phyloP scores from a whole-genome alignment of 768 basidiomycete species.

The Auricularia sp. region DNA sequence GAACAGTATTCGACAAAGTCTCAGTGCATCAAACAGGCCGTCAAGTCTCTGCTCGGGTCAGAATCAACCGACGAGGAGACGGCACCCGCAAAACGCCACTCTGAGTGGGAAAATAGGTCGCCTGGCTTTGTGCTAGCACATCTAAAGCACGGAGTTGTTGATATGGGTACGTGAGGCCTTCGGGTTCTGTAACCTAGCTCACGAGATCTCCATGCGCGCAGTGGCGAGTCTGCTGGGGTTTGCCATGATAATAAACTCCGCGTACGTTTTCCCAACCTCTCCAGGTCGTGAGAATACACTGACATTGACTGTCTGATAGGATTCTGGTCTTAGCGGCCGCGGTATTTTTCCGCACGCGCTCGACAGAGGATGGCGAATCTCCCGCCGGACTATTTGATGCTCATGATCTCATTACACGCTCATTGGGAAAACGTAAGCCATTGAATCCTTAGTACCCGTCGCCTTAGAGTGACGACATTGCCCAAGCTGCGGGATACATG shows the following conservation, averaged over 20 bases:
- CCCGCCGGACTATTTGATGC: slow-evolving; percentile 84
- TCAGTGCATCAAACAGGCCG: slow-evolving; percentile 9
- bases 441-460: neutral
- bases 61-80: neutral
- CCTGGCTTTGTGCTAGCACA: slow-evolving; percentile 50
- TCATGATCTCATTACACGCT: slow-evolving; percentile 53
- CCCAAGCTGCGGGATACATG: slow-evolving; percentile 61
- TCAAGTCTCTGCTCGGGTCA: slow-evolving; percentile 16
- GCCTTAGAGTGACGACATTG: neutral
- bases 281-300: slow-evolving; percentile 1
- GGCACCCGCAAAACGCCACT: slow-evolving; percentile 6
- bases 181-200: neutral
- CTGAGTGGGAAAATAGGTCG: slow-evolving; percentile 47
- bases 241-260: slow-evolving; percentile 79
- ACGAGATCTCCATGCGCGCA: neutral
- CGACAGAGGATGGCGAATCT: slow-evolving; percentile 22
- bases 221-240: slow-evolving; percentile 57
- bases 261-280: slow-evolving; percentile 35
- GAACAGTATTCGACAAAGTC: slow-evolving; percentile 6
- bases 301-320: slow-evolving; percentile 24
- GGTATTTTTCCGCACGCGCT: slow-evolving; percentile 57
- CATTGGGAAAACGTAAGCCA: slow-evolving; percentile 56
- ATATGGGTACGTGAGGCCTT: slow-evolving; percentile 37
- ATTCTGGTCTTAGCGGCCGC: slow-evolving; percentile 77
- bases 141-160: slow-evolving; percentile 53